A percentile compares a stretch with the other conserved stretches of the same genome.
Conservation (phyloP, 768 basidiomycete species). For the Filobasidium wieringae region DNA sequence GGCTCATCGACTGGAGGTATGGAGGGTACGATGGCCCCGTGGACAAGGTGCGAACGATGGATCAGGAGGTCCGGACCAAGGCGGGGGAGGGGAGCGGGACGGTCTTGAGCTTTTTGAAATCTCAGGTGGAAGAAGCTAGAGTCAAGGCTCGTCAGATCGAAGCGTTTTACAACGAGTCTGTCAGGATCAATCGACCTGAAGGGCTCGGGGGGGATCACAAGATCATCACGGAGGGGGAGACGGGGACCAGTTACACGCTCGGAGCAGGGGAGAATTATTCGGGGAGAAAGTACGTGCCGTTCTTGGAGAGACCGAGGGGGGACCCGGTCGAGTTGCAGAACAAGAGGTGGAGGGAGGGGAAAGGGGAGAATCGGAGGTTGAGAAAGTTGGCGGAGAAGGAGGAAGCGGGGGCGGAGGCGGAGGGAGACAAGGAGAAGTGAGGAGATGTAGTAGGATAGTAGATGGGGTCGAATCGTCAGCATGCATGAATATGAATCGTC, state of each 20-base stretch:
- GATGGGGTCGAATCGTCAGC: too few relatives aligned
- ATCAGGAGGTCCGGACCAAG: background rate
- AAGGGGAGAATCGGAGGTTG: conserved; percentile 23
- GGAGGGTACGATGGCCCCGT: conserved; percentile 42
- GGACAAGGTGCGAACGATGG: background rate
- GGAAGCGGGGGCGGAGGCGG: background rate
- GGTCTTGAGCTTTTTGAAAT: conserved; percentile 23
- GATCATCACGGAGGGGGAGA: conserved; percentile 16
- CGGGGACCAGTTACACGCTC: conserved; percentile 42
- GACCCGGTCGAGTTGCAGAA: conserved; percentile 65
- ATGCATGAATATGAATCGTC: too few relatives aligned
- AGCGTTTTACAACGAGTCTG: conserved; percentile 52
- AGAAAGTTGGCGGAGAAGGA: conserved; percentile 14
- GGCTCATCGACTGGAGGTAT: conserved; percentile 61
- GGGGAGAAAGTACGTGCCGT: conserved; percentile 52
- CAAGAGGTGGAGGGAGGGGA: conserved; percentile 59
- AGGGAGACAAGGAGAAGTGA: too few relatives aligned
- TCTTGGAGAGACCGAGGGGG: conserved; percentile 56
- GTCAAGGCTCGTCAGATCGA: conserved; percentile 52
- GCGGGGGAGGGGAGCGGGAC: conserved; percentile 18
- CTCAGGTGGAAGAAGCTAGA: conserved; percentile 21
- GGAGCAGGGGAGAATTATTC: conserved; percentile 62
- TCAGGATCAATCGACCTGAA: conserved; percentile 43
- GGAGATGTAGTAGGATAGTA: too few relatives aligned
- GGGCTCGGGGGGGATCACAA: conserved; percentile 40